A percentile compares a stretch with the other conserved stretches of the same genome.
Conservation (phyloP, 176 grass and related monocot species). For the Metroxylon sagu region DNA sequence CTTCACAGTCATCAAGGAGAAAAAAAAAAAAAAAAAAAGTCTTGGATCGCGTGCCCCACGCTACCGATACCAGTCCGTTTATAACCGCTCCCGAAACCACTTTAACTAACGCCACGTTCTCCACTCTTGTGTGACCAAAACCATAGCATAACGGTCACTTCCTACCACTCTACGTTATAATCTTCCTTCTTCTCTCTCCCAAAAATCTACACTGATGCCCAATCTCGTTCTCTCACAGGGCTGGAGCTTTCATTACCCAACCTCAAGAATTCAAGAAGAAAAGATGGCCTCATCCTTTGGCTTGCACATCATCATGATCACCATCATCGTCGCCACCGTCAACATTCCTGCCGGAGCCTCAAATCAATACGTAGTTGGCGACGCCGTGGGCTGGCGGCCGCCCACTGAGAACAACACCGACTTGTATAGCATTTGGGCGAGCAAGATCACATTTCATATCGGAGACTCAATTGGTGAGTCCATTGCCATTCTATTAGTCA, state of each 20-base stretch:
- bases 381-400: constrained; percentile 46
- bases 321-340: background rate
- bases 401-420: constrained; percentile 32
- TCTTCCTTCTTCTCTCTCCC: background rate
- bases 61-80: too few relatives aligned
- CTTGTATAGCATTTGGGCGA: constrained; percentile 48
- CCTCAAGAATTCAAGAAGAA: too few relatives aligned
- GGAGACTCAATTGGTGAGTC: constrained; percentile 51
- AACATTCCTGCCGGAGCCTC: background rate
- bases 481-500: background rate
- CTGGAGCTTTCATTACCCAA: too few relatives aligned
- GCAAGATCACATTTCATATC: constrained; percentile 42
- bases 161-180: background rate
- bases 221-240: too few relatives aligned
- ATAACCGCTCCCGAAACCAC: background rate
- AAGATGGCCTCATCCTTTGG: constrained; percentile 12
- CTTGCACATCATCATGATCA: background rate
- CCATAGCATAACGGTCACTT: constrained; percentile 3
- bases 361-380: constrained; percentile 48
- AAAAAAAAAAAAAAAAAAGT: too few relatives aligned
- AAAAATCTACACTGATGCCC: background rate
- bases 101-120: constrained; percentile 24
- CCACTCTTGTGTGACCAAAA: constrained; percentile 1
- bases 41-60: too few relatives aligned
- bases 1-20: too few relatives aligned